A percentile compares a stretch with the other conserved stretches of the same genome.
Evolutionary conservation across 2,329 filamentous ascomycete genomes (phyloP).

Genomic region (Talaromyces marneffei): DNA sequence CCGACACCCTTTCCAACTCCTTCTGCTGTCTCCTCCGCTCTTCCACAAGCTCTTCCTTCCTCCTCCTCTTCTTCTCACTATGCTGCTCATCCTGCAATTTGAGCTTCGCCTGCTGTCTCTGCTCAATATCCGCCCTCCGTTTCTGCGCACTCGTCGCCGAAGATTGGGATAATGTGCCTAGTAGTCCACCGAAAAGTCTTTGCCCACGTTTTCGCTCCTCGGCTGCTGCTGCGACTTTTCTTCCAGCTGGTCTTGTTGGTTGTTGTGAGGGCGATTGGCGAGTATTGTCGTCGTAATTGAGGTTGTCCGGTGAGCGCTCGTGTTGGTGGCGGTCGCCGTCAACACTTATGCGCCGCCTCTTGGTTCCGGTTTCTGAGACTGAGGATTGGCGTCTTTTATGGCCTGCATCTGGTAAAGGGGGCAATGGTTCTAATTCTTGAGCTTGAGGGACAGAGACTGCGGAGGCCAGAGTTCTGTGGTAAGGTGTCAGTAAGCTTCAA

Average conservation of each 20-base stretch:
- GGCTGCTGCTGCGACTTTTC: constrained; percentile 42
- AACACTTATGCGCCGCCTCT: constrained; percentile 48
- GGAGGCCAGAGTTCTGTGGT: constrained; percentile 45
- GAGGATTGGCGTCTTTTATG: constrained; percentile 53
- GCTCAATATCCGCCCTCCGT: constrained; percentile 73
- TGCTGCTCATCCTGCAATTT: constrained; percentile 70
- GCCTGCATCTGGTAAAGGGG: constrained; percentile 28
- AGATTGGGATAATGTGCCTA: constrained; percentile 72
- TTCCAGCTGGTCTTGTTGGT: constrained; percentile 17
- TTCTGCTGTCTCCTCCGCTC: constrained; percentile 64
- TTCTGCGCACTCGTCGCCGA: constrained; percentile 58
- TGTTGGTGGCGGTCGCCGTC: constrained; percentile 22
- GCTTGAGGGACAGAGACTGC: constrained; percentile 48
- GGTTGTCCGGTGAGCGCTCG: constrained; percentile 16
- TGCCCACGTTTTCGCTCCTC: constrained; percentile 82
- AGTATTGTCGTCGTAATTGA: background rate
- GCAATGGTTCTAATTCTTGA: constrained; percentile 19
- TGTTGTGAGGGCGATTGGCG: constrained; percentile 18
- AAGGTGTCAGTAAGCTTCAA: background rate
- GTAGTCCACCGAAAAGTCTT: constrained; percentile 75
- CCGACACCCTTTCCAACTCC: constrained; percentile 68
- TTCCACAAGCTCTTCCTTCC: constrained; percentile 56
- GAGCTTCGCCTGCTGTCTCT: constrained; percentile 71
- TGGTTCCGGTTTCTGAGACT: constrained; percentile 44
- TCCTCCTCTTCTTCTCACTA: constrained; percentile 60